Percentiles rank a stretch among this genome's conserved stretches.
These are phyloP conservation scores for Sophora flavescens DNA, from an alignment of 306 rosid species.

Conservation along the genomic window DNA sequence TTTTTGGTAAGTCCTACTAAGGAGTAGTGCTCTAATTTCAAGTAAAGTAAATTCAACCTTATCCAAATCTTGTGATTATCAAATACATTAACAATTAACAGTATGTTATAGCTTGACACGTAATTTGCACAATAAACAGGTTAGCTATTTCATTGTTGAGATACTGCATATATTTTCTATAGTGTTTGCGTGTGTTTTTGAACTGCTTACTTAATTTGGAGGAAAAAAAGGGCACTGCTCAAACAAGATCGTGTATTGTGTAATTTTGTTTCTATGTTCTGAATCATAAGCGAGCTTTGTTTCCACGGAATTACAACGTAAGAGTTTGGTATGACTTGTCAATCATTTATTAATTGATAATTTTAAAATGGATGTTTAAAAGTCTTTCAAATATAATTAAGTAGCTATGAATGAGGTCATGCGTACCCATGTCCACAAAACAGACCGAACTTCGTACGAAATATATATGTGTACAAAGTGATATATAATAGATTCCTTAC, in stretches of 20 bases:
- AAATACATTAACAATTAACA: neutral
- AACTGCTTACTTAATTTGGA: neutral
- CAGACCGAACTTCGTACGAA: constrained; percentile 37
- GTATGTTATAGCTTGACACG: neutral
- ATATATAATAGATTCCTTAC: constrained; percentile 18
- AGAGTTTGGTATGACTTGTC: neutral
- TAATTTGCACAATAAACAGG: neutral
- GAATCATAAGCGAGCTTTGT: neutral
- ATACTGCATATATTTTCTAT: neutral
- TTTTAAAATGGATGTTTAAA: neutral
- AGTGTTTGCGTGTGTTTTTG: neutral
- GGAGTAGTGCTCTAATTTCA: neutral
- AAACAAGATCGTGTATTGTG: neutral
- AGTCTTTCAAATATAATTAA: neutral
- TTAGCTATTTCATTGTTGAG: neutral
- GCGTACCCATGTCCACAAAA: neutral
- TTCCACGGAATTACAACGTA: neutral
- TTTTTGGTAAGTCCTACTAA: neutral
- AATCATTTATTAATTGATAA: neutral
- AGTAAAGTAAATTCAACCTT: neutral
- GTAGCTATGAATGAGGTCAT: neutral
- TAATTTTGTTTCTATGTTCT: neutral
- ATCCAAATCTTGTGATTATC: neutral
- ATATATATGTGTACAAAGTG: constrained; percentile 19
- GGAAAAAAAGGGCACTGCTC: neutral